Percentiles rank a stretch among this genome's conserved stretches.
Conservation (phyloP, 2,329 filamentous ascomycete species). For the Chaetomiaceae sp. region DNA sequence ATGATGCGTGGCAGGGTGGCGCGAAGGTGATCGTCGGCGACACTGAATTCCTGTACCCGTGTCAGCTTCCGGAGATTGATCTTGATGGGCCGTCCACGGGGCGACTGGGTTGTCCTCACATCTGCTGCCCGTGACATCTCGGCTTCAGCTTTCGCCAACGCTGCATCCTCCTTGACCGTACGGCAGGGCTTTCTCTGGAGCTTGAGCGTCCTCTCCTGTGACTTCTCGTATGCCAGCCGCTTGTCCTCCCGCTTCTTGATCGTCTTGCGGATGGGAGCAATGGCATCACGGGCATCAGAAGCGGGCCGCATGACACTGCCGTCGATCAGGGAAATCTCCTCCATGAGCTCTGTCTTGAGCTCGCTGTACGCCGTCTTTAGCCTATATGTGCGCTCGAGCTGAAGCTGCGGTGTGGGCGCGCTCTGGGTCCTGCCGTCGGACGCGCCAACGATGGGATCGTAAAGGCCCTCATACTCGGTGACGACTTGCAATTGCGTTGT, state of each 20-base stretch:
- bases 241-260: conserved; percentile 82
- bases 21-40: conserved; percentile 68
- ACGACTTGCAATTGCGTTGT: conserved; percentile 61
- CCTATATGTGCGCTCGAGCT: conserved; percentile 57
- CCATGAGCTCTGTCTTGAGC: conserved; percentile 62
- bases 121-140: conserved; percentile 61
- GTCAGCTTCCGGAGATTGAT: conserved; percentile 8
- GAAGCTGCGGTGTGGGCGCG: conserved; percentile 53
- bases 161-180: conserved; percentile 65
- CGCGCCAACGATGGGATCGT: conserved; percentile 68
- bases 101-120: conserved; percentile 32
- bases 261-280: conserved; percentile 70
- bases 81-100: no score
- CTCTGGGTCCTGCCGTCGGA: conserved; percentile 51
- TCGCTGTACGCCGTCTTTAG: conserved; percentile 64
- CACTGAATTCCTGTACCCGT: conserved; percentile 57
- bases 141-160: conserved; percentile 63
- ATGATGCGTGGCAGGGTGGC: conserved; percentile 66
- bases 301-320: conserved; percentile 63
- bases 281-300: conserved; percentile 58
- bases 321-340: conserved; percentile 67
- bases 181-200: conserved; percentile 63
- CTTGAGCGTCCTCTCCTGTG: conserved; percentile 63
- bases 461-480: conserved; percentile 64
- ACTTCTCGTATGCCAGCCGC: conserved; percentile 74